Conservation (phyloP, 2,329 filamentous ascomycete species). For the Lachnellula cervina region DNA sequence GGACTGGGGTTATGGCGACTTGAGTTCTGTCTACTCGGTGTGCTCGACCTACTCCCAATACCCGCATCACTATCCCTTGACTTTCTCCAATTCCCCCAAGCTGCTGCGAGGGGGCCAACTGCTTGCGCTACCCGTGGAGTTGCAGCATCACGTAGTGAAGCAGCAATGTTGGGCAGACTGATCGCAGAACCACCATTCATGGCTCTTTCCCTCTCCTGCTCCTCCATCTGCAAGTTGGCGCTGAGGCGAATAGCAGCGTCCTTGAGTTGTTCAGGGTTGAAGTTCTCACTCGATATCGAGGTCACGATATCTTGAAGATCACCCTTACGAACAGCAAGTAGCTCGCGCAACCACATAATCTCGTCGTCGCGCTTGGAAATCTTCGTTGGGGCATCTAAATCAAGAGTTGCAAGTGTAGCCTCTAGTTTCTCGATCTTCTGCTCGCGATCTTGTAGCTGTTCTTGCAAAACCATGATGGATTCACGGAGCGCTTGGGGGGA, state of each 20-base stretch:
- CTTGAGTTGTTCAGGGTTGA: slow-evolving; percentile 73
- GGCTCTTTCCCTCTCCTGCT: slow-evolving; percentile 86
- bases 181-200: slow-evolving; percentile 64
- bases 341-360: slow-evolving; percentile 89
- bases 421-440: slow-evolving; percentile 84
- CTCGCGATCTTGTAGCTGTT: slow-evolving; percentile 93
- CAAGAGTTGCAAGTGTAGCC: slow-evolving; percentile 60
- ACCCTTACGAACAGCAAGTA: slow-evolving; percentile 82
- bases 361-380: slow-evolving; percentile 90
- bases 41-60: slow-evolving; percentile 22
- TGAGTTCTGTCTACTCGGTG: slow-evolving; percentile 25
- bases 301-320: slow-evolving; percentile 90
- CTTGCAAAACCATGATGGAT: slow-evolving; percentile 92
- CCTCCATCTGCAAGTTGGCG: slow-evolving; percentile 96
- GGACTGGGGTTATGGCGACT: slow-evolving; percentile 41
- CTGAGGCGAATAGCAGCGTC: slow-evolving; percentile 90
- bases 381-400: slow-evolving; percentile 74
- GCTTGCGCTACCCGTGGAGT: slow-evolving; percentile 81
- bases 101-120: slow-evolving; percentile 73
- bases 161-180: slow-evolving; percentile 70
- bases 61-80: slow-evolving; percentile 33
- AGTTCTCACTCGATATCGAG: slow-evolving; percentile 67
- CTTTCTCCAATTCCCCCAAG: slow-evolving; percentile 93
- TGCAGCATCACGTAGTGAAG: slow-evolving; percentile 68
- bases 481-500: slow-evolving; percentile 92